Conservation (phyloP, 2,329 filamentous ascomycete species). For the Nectriaceae sp. region DNA sequence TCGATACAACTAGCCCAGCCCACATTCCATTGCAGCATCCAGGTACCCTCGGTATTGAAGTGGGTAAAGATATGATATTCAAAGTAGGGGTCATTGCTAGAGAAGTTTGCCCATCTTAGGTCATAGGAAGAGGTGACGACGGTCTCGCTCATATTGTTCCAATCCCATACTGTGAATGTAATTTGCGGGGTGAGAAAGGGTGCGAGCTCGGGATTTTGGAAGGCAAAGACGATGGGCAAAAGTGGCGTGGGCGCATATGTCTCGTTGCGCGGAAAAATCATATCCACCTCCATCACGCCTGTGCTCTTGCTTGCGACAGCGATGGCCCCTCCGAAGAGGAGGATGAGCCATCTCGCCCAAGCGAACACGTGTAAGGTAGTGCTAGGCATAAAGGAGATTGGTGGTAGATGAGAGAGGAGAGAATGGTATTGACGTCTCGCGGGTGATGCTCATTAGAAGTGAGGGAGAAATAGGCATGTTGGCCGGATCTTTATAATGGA, state of each 20-base stretch:
- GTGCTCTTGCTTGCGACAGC: background rate
- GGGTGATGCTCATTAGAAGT: too few species aligned
- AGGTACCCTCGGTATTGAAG: background rate
- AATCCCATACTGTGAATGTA: background rate
- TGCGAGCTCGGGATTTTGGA: slow-evolving; percentile 2
- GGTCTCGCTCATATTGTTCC: background rate
- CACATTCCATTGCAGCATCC: background rate
- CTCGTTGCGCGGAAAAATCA: slow-evolving; percentile 7
- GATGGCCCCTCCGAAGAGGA: too few species aligned
- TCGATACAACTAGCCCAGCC: background rate
- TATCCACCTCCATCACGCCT: slow-evolving; percentile 2
- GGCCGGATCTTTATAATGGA: too few species aligned
- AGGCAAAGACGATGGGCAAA: slow-evolving; percentile 3
- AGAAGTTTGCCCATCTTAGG: background rate
- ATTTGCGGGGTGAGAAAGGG: background rate
- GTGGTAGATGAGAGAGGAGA: too few species aligned
- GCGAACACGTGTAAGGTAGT: background rate
- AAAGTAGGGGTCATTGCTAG: background rate
- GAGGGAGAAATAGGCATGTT: too few species aligned
- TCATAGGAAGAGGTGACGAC: background rate
- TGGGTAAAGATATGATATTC: background rate
- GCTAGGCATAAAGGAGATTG: too few species aligned
- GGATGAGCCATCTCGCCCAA: background rate
- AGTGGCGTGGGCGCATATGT: background rate
- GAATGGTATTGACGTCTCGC: too few species aligned